Evolutionary conservation across 1,284 basidiomycete genomes (phyloP), one percentile per base, ranked within the genome.

Genomic region (Marasmius fiardii): DNA sequence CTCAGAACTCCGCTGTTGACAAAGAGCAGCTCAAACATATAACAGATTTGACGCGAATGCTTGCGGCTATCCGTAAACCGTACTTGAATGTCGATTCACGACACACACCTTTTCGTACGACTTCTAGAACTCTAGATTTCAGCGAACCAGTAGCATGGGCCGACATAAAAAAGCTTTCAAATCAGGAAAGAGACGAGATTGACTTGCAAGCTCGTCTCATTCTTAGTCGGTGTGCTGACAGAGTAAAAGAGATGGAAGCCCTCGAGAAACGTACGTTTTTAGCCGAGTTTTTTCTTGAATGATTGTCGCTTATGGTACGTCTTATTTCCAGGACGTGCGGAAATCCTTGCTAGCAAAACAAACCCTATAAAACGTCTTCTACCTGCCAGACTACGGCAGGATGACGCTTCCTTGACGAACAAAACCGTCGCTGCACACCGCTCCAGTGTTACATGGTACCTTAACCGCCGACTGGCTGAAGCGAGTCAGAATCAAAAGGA

Each of bases 171-270:
- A 77, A 87, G 65, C 78, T 96, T 14, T 85, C 83, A 23, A 93
- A 95, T 64, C 84, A 90, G 59, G 92, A 96, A 68, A 77, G 93
- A 52, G 93, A 95, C 71, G 90, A 95, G 70, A 90, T 96, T 58
- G 94, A 96, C 74, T 75, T 93, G 60, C 92, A 95, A 68, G 88
- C 92, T 26, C 86, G 89, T 59, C 79, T 92, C 57, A 87, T 94
- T 52, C 76, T 96, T 56, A 83, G 85, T 52, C 84, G 86, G 55
- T 94, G 91, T 68, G 83, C 93, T 16, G 88, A 94, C 59, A 79
- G 90, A 59, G 88, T 96, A 21, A 87, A 85, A 66, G 85, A 90
- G 71, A 86, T 96, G 78, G 93, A 96, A 67, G 75, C 77, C 21
- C 74, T 93, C 14, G 94, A 96, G 72, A 89, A 90, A 69, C 81